These are phyloP conservation scores for Prillingera fragicola DNA, from an alignment of 1,284 basidiomycete genomes.

Conservation along the genomic window DNA sequence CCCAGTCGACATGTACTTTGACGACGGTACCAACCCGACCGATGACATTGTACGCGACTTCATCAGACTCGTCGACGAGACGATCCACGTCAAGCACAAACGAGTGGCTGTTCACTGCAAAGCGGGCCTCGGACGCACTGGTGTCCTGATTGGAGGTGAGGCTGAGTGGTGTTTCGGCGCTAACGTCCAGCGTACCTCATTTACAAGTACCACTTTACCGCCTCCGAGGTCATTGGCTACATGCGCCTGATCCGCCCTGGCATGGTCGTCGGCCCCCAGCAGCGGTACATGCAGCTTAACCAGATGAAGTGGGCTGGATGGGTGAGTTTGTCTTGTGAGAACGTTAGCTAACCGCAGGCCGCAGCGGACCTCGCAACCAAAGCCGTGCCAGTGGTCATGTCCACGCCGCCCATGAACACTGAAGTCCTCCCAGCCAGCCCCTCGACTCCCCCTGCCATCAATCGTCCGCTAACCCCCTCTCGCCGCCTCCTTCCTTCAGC, in stretches of 20 bases:
- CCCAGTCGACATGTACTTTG: slow-evolving; percentile 70
- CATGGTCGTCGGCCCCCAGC: slow-evolving; percentile 77
- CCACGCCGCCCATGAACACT: slow-evolving; percentile 31
- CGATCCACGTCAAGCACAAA: slow-evolving; percentile 64
- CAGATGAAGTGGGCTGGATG: slow-evolving; percentile 91
- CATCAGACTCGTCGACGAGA: slow-evolving; percentile 73
- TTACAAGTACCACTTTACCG: slow-evolving; percentile 99
- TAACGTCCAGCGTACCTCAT: slow-evolving; percentile 73
- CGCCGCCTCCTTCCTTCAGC: neutral
- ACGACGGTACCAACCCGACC: slow-evolving; percentile 78
- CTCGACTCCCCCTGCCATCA: neutral
- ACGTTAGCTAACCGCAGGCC: slow-evolving; percentile 50
- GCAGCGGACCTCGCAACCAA: slow-evolving; percentile 53
- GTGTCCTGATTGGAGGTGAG: slow-evolving; percentile 76
- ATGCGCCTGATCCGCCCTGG: slow-evolving; percentile 92
- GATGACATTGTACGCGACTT: slow-evolving; percentile 90
- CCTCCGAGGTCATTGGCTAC: slow-evolving; percentile 92
- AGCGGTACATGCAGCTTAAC: slow-evolving; percentile 94
- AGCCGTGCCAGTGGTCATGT: too few species aligned
- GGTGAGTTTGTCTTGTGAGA: slow-evolving; percentile 61
- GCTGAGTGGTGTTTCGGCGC: neutral
- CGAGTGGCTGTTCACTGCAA: slow-evolving; percentile 74
- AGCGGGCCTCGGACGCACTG: slow-evolving; percentile 50
- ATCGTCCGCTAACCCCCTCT: neutral
- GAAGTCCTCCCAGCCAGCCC: slow-evolving; percentile 1